These are phyloP conservation scores for Saururus chinensis DNA, from an alignment of 164 flowering plant genomes.

Conservation along the genomic window DNA sequence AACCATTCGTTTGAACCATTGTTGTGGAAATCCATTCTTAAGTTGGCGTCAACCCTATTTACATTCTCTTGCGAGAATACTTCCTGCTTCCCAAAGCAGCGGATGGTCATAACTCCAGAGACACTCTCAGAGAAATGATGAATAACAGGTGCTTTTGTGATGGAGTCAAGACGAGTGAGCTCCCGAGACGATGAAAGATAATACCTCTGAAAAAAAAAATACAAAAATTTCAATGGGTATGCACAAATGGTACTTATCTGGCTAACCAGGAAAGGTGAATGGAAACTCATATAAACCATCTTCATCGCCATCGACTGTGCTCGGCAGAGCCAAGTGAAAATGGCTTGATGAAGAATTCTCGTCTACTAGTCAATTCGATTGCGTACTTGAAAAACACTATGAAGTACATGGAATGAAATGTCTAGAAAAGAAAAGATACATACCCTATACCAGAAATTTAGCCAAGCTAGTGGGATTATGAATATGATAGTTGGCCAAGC, in stretches of 20 bases:
- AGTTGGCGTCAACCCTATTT: conserved; percentile 49
- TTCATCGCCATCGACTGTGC: no score
- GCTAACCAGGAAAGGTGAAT: neutral
- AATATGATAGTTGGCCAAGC: conserved; percentile 84
- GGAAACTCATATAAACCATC: no score
- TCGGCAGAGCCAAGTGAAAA: no score
- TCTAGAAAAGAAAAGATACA: conserved; percentile 4
- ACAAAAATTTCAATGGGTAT: neutral
- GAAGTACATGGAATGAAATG: neutral
- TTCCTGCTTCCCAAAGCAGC: conserved; percentile 63
- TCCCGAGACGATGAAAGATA: conserved; percentile 82
- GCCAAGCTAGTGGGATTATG: conserved; percentile 67
- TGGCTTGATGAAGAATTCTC: no score
- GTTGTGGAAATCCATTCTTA: conserved; percentile 91
- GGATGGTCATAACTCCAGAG: conserved; percentile 81
- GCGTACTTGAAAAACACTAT: no score
- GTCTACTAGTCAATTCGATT: no score
- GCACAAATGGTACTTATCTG: neutral
- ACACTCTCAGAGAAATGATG: conserved; percentile 97
- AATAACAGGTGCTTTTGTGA: conserved; percentile 90
- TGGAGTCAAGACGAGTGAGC: conserved; percentile 83
- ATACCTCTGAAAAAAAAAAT: conserved; percentile 47
- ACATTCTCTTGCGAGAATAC: conserved; percentile 58
- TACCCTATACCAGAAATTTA: conserved; percentile 91
- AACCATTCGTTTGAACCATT: conserved; percentile 92